These are phyloP conservation scores for Mediolabrus comicus DNA, from an alignment of 108 stramenopile genomes.

Conservation along the genomic window DNA sequence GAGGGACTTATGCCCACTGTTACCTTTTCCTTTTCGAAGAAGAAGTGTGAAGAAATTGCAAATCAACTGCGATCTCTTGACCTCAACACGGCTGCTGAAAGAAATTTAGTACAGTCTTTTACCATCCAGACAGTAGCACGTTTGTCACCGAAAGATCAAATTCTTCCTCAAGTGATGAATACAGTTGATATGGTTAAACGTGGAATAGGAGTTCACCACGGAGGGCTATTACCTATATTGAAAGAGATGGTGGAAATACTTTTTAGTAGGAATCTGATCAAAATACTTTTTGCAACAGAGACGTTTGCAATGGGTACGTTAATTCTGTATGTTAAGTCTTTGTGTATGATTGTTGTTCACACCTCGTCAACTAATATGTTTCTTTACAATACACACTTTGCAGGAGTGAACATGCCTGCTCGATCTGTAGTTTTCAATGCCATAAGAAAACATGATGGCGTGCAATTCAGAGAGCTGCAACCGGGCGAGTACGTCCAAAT, in stretches of 20 bases:
- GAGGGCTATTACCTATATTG: constrained; percentile 96
- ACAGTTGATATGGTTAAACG: constrained; percentile 84
- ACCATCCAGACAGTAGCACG: constrained; percentile 78
- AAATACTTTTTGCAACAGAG: constrained; percentile 97
- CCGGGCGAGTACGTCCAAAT: constrained; percentile 98
- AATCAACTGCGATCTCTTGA: constrained; percentile 80
- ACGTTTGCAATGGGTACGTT: constrained; percentile 91
- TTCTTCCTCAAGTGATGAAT: constrained; percentile 89
- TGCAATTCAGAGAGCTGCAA: constrained; percentile 77
- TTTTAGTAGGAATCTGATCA: constrained; percentile 91
- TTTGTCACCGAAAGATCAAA: constrained; percentile 79
- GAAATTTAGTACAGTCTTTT: constrained; percentile 69
- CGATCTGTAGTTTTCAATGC: constrained; percentile 92
- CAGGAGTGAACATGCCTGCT: constrained; percentile 99
- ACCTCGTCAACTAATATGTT: not conserved
- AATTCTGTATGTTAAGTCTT: not conserved
- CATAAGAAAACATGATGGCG: constrained; percentile 95
- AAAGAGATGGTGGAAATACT: constrained; percentile 97
- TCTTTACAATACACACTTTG: constrained; percentile 85
- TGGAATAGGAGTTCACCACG: constrained; percentile 98
- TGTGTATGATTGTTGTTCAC: not conserved
- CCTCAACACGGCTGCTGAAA: constrained; percentile 86
- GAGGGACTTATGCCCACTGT: constrained; percentile 93
- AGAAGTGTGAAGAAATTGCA: constrained; percentile 96
- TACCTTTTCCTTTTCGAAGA: constrained; percentile 97